Evolutionary conservation across 1,284 basidiomycete genomes (phyloP), one percentile per base, ranked within the genome.

Genomic region (Heterobasidion annosum): DNA sequence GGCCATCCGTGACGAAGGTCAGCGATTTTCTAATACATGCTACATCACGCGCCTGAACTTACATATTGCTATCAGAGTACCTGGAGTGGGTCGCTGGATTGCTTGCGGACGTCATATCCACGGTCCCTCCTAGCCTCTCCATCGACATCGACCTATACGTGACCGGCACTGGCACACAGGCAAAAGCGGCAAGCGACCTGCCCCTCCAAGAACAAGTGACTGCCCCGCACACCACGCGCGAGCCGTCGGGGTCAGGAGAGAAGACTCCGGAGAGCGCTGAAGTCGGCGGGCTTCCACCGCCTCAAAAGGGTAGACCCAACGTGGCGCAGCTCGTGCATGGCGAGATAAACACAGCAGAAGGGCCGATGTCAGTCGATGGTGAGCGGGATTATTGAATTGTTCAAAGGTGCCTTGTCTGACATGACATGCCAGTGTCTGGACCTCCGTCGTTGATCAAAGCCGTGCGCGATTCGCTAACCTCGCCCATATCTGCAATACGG

Each of bases 1-100:
- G 77, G 65, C 69, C 0, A 67, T 76, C 37, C 70, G 75, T 8
- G 65, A 73, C 50, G 52, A 65, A 37, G 67, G 76, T 76, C 43
- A 47, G 40, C 2, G 1, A 8, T 1, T 19, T 37, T 6, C 42
- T 19, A 10, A 18, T n/a, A 10, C 32, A 18, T n/a, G 3, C 32
- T 35, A 16, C 2, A 1, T 10, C 9, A 25, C n/a, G 6, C 16
- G 9, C 25, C 4, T 25, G 25, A 25, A 5, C 25, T 5, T 5
- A 50, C 16, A 18, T 15, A 1, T 32, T 10, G 40, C 19, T 8
- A 46, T 3, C 53, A 75, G 72, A 64, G 10, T 70, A 77, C 54
- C 61, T 76, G n/a, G 59, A 66, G n/a, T 76, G 74, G 71, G 68
- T 76, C 35, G 66, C 68, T 5, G 64, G 66, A 18, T 61, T 67